Conservation (phyloP, 177 flowering plant genomes). For the Vitis hybrid region DNA sequence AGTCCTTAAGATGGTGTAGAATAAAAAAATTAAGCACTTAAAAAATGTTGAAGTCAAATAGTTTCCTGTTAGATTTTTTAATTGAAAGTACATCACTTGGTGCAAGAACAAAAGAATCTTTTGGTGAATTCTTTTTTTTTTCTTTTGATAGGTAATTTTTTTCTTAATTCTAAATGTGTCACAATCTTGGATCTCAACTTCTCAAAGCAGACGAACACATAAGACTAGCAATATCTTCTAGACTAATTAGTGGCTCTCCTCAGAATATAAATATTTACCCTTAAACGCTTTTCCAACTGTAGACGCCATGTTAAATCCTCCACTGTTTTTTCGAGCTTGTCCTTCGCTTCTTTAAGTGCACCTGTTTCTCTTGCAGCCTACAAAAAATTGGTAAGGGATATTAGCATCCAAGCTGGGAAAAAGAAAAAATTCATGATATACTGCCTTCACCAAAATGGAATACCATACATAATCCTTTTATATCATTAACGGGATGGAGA, state of each 20-base stretch:
- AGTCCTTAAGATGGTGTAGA: not conserved
- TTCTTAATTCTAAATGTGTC: not conserved
- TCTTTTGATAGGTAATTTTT: too few relatives aligned
- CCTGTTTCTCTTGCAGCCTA: slow-evolving; percentile 43
- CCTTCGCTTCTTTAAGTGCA: slow-evolving; percentile 44
- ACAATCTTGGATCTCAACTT: not conserved
- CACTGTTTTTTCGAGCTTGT: slow-evolving; percentile 36
- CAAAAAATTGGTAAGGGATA: slow-evolving; percentile 1
- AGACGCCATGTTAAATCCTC: slow-evolving; percentile 43
- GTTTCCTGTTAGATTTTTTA: not conserved
- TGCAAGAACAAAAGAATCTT: not conserved
- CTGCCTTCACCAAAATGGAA: too few relatives aligned
- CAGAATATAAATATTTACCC: slow-evolving; percentile 16
- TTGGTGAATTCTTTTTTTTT: not conserved
- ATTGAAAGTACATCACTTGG: not conserved
- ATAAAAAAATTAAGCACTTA: not conserved
- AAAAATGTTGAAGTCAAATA: not conserved
- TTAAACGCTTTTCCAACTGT: slow-evolving; percentile 34
- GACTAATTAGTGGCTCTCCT: not conserved
- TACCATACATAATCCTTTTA: not conserved
- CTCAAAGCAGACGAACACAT: not conserved
- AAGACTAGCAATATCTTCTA: not conserved
- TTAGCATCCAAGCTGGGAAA: not conserved
- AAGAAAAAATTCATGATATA: too few relatives aligned
- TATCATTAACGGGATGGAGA: not conserved